A percentile compares a stretch with the other conserved stretches of the same genome.
Conservation (phyloP, 768 basidiomycete genomes). For the Lactifluus volemus region DNA sequence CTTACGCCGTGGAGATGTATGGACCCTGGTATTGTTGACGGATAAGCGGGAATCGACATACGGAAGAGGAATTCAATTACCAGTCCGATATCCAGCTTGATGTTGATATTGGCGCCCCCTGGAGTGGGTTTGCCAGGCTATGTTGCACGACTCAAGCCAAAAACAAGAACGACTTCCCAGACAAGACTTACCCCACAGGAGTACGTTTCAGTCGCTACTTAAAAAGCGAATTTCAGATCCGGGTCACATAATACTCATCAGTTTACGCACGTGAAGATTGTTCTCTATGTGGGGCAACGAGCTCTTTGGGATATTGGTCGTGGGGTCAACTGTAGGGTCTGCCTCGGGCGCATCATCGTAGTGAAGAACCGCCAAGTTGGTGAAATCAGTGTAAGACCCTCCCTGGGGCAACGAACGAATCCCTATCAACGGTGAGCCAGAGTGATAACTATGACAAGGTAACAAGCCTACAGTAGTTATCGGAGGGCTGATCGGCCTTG, state of each 20-base stretch:
- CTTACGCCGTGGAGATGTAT: constrained; percentile 15
- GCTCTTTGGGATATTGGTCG: neutral
- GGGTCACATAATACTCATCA: neutral
- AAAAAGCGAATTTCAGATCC: neutral
- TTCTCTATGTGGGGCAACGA: constrained; percentile 5
- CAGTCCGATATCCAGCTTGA: constrained; percentile 19
- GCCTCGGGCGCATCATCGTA: constrained; percentile 16
- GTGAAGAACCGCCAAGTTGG: constrained; percentile 20
- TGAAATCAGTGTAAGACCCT: neutral
- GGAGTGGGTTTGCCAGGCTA: constrained; percentile 13
- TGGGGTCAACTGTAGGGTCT: constrained; percentile 13
- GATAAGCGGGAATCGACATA: neutral
- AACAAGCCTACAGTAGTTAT: constrained; percentile 9
- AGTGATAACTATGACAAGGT: neutral
- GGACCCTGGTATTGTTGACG: neutral
- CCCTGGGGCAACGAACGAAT: constrained; percentile 4
- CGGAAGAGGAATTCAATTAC: constrained; percentile 13
- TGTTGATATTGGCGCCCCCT: constrained; percentile 19
- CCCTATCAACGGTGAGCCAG: neutral
- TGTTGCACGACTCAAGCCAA: neutral
- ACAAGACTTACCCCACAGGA: constrained; percentile 3
- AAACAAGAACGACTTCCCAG: neutral
- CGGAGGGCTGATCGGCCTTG: neutral
- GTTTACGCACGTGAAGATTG: constrained; percentile 10
- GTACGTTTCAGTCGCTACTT: neutral